Evolutionary conservation across 306 rosid genomes (phyloP).

Genomic region (Quercus wislizeni): DNA sequence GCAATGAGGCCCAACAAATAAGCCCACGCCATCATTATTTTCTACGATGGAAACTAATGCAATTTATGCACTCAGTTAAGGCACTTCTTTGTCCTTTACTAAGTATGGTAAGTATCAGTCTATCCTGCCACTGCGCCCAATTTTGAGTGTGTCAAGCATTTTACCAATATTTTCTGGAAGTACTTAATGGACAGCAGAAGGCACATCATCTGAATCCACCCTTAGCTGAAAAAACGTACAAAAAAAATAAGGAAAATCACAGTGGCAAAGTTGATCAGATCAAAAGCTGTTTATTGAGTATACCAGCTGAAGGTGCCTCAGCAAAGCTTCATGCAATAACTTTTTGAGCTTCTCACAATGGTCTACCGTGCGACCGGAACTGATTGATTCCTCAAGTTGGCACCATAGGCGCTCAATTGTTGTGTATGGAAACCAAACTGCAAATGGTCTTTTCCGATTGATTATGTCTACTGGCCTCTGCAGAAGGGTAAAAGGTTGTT

Average conservation of each 20-base stretch:
- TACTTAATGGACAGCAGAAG: constrained; percentile 29
- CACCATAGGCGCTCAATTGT: constrained; percentile 64
- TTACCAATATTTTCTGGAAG: background rate
- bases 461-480: constrained; percentile 76
- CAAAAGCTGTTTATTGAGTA: background rate
- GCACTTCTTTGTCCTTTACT: background rate
- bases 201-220: constrained; percentile 55
- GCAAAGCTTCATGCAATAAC: constrained; percentile 61
- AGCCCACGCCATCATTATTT: background rate
- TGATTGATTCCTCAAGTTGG: constrained; percentile 69
- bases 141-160: background rate
- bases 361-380: constrained; percentile 78
- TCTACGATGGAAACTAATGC: background rate
- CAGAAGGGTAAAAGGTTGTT: constrained; percentile 35
- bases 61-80: background rate
- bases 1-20: background rate
- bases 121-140: background rate
- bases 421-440: constrained; percentile 87
- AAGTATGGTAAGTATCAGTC: background rate
- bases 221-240: constrained; percentile 44
- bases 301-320: constrained; percentile 70
- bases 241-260: background rate
- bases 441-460: constrained; percentile 73
- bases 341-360: constrained; percentile 70
- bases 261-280: background rate